Evolutionary conservation across 148 eudicot species (phyloP).

Genomic region (Simmondsia chinensis): DNA sequence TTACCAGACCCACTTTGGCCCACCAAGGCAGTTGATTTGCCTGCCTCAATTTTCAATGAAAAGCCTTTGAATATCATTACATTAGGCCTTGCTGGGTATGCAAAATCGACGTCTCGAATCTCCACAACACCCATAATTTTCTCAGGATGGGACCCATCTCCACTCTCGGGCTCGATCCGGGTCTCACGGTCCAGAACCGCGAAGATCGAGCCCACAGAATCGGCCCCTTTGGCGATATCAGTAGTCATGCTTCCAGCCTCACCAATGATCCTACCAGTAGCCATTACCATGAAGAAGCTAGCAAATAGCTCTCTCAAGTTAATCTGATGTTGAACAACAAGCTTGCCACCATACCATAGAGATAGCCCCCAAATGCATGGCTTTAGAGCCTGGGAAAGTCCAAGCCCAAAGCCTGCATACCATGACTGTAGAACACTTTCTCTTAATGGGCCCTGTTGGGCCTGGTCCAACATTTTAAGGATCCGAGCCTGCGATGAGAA

Average conservation of each 20-base stretch:
- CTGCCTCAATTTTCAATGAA: constrained; percentile 29
- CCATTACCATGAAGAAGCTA: constrained; percentile 36
- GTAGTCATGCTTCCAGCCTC: constrained; percentile 54
- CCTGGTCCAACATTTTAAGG: constrained; percentile 32
- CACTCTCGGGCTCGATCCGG: constrained; percentile 39
- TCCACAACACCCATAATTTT: constrained; percentile 33
- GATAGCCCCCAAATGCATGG: constrained; percentile 32
- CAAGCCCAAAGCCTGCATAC: constrained; percentile 46
- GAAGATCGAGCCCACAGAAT: constrained; percentile 36
- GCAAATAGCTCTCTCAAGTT: constrained; percentile 25
- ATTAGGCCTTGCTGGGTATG: constrained; percentile 38
- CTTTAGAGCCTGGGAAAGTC: constrained; percentile 32
- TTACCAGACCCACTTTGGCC: constrained; percentile 55
- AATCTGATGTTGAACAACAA: constrained; percentile 21
- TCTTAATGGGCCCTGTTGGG: constrained; percentile 33
- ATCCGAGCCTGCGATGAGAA: constrained; percentile 41
- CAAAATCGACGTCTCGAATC: constrained; percentile 26
- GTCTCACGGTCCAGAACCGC: constrained; percentile 33
- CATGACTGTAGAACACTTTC: constrained; percentile 41
- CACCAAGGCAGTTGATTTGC: constrained; percentile 39
- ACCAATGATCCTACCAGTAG: constrained; percentile 47
- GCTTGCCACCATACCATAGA: constrained; percentile 52
- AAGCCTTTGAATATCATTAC: constrained; percentile 26
- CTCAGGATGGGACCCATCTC: constrained; percentile 28
- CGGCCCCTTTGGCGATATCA: constrained; percentile 40